These are phyloP conservation scores for Citrus inodora DNA, from an alignment of 345 rosid genomes.

Conservation along the genomic window DNA sequence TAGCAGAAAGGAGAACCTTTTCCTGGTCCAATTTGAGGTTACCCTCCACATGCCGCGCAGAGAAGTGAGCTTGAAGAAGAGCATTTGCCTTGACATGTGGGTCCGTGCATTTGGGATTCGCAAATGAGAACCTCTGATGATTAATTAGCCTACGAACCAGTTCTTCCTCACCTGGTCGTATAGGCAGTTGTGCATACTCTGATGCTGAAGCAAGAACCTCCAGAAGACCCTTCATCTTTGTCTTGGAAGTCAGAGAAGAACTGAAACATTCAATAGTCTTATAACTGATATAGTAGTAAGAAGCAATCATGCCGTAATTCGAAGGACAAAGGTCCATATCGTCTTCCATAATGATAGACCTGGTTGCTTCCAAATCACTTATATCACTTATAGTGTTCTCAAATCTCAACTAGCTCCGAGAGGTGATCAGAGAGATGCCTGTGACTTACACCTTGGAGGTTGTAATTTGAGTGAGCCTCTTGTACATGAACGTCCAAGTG, in stretches of 20 bases:
- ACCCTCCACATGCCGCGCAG: slow-evolving; percentile 66
- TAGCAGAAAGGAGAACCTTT: slow-evolving; percentile 46
- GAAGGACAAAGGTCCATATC: slow-evolving; percentile 74
- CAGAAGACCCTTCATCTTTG: slow-evolving; percentile 91
- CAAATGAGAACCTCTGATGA: slow-evolving; percentile 93
- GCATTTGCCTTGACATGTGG: slow-evolving; percentile 91
- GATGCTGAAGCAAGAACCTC: slow-evolving; percentile 87
- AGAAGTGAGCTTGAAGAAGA: slow-evolving; percentile 90
- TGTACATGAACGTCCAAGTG: slow-evolving; percentile 93
- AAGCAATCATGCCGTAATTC: slow-evolving; percentile 88
- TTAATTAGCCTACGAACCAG: slow-evolving; percentile 65
- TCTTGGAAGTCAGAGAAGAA: slow-evolving; percentile 71
- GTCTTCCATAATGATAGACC: slow-evolving; percentile 72
- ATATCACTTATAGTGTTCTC: slow-evolving; percentile 76
- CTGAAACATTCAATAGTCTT: slow-evolving; percentile 93
- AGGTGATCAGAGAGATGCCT: slow-evolving; percentile 98
- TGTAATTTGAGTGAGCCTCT: slow-evolving; percentile 91
- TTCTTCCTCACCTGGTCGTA: slow-evolving; percentile 90
- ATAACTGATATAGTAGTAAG: slow-evolving; percentile 81
- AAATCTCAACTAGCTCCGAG: slow-evolving; percentile 89
- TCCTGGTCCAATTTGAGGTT: slow-evolving; percentile 75
- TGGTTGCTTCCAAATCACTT: slow-evolving; percentile 76
- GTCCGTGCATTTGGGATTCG: slow-evolving; percentile 65
- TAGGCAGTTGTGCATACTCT: slow-evolving; percentile 75
- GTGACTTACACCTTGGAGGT: slow-evolving; percentile 91